Base-by-base conservation (phyloP, 306 rosid genomes). In the Dryas drummondii region DNA sequence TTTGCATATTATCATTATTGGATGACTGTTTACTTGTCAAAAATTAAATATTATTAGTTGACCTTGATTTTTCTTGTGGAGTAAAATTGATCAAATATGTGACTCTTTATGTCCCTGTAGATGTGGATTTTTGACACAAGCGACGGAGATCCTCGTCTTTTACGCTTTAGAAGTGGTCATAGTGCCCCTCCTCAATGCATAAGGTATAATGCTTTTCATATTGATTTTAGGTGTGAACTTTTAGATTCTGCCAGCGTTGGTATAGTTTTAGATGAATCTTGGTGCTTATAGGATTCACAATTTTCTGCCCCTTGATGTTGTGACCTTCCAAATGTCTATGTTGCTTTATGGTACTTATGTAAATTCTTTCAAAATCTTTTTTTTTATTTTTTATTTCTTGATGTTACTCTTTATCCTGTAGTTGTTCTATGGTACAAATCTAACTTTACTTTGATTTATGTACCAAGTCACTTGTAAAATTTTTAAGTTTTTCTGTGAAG, bases 111-210 rank as follows among this genome's bases (percentile, higher is more conserved):
- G 72, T 44, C 54, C 26, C 4, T 69, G 52, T 82, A 94, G 98
- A 94, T 91, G 97, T 94, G 97, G 98, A 91, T 91, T 77, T 94
- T 94, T 75, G 96, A 91, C 83, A 88, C 96, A 71, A 91, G 87
- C 53, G 98, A 91, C 72, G 96, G 98, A 75, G 96, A 91, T 78
- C 93, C 97, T 76, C 94, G 94, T 46, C 96, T 94, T 77, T 62
- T 90, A 68, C 91, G 96, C 67, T 94, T 94, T 81, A 87, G 96
- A 82, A 86, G 93, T 70, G 98, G 97, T 44, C 98, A 94, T 49
- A 91, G 97, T 84, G 97, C 98, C 74, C 96, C 98, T 78, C 98
- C 98, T 50, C 89, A 84, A 57, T 91, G 97, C 88, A 90, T 91
- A 76, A 90, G 88, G 98, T 94, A 83, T 73, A 68, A n/a, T 77